Evolutionary conservation across 164 flowering plant species (phyloP).

Genomic region (Paratinospora sagittata): DNA sequence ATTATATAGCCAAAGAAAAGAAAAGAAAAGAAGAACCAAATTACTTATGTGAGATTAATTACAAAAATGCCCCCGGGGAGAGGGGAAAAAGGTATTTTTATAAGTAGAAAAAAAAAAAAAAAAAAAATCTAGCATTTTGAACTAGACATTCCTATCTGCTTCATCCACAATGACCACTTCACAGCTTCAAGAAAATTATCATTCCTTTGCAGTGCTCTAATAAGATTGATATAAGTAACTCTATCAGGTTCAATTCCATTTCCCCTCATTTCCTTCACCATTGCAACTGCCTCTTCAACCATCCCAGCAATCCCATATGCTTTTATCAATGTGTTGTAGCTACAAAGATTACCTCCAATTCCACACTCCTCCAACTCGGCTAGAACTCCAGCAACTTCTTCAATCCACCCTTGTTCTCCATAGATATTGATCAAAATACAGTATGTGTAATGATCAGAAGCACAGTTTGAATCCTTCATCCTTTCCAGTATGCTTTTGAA

Average conservation of each 20-base stretch:
- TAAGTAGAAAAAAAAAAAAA: no score
- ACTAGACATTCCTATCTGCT: constrained; percentile 52
- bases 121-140: constrained; percentile 20
- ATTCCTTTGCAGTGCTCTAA: constrained; percentile 57
- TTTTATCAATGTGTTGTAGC: constrained; percentile 88
- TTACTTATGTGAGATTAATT: no score
- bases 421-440: constrained; percentile 82
- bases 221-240: constrained; percentile 60
- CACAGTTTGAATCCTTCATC: constrained; percentile 55
- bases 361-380: constrained; percentile 59
- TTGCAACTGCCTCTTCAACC: constrained; percentile 77
- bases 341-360: constrained; percentile 65
- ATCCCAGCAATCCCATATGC: constrained; percentile 92
- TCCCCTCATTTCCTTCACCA: constrained; percentile 78
- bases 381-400: constrained; percentile 68
- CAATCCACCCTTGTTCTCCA: constrained; percentile 84
- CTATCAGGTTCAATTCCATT: constrained; percentile 72
- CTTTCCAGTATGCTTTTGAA: constrained; percentile 51
- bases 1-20: no score
- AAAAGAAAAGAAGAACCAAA: no score
- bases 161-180: constrained; percentile 98
- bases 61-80: no score
- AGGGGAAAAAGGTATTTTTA: no score
- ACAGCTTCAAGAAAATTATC: constrained; percentile 86
- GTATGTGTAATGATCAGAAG: constrained; percentile 66